Percentiles rank a stretch among this genome's conserved stretches.
These are phyloP conservation scores for Phaeodactylum tricornutum DNA, from an alignment of 108 stramenopile genomes.

Conservation along the genomic window DNA sequence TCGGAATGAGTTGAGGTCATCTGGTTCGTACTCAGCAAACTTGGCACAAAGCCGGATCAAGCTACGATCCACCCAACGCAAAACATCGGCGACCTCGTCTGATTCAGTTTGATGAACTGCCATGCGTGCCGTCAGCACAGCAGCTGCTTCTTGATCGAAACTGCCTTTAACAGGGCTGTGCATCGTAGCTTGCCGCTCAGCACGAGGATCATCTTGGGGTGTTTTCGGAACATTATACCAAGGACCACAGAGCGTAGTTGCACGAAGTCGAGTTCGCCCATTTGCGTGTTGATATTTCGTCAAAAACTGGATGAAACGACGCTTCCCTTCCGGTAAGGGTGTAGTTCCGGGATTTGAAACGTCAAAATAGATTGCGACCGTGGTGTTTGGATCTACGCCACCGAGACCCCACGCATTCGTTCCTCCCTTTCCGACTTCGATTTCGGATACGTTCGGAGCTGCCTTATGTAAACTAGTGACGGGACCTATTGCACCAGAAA, in stretches of 20 bases:
- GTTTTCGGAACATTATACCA: constrained; percentile 81
- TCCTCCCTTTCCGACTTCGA: constrained; percentile 94
- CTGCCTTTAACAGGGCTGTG: constrained; percentile 65
- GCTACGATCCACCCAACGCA: constrained; percentile 97
- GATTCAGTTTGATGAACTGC: constrained; percentile 90
- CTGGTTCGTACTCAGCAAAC: constrained; percentile 95
- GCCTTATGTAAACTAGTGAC: constrained; percentile 84
- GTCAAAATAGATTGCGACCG: constrained; percentile 98
- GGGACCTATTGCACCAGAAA: constrained; percentile 77
- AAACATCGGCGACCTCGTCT: constrained; percentile 93
- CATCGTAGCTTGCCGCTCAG: constrained; percentile 28
- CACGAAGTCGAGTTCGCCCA: constrained; percentile 85
- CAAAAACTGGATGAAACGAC: constrained; percentile 92
- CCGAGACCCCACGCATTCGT: constrained; percentile 97
- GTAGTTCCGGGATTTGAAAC: constrained; percentile 80
- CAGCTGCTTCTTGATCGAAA: constrained; percentile 99
- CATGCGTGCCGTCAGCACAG: constrained; percentile 92
- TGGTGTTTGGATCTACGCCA: constrained; percentile 91
- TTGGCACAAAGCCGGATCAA: constrained; percentile 96
- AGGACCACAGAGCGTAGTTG: constrained; percentile 91
- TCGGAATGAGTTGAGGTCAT: constrained; percentile 88
- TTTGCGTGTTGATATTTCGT: constrained; percentile 96
- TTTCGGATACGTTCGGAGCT: constrained; percentile 86
- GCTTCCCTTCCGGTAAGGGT: constrained; percentile 74
- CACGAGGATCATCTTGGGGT: constrained; percentile 27